Evolutionary conservation across 768 basidiomycete species (phyloP).

Genomic region (Paxillus involutus): DNA sequence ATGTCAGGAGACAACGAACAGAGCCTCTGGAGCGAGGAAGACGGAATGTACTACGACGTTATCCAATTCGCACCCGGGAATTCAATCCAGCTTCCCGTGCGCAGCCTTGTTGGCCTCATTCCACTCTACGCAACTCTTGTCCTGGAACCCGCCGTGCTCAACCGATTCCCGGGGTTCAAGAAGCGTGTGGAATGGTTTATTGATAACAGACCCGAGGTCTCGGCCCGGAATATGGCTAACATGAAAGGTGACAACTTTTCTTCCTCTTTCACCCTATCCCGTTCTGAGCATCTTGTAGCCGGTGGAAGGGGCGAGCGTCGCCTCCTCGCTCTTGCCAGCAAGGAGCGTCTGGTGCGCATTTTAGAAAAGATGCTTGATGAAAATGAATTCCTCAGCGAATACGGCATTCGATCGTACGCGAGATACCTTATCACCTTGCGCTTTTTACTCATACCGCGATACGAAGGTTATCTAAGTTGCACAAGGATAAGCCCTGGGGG

Average conservation of each 20-base stretch:
- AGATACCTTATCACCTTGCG: not conserved
- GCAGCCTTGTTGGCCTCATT: slow-evolving; percentile 96
- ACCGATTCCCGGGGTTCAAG: slow-evolving; percentile 96
- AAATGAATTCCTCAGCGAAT: slow-evolving; percentile 92
- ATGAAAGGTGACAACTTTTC: slow-evolving; percentile 65
- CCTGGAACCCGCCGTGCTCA: slow-evolving; percentile 84
- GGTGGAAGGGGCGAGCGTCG: slow-evolving; percentile 83
- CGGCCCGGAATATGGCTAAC: slow-evolving; percentile 92
- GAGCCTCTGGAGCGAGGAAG: slow-evolving; percentile 93
- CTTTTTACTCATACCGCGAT: slow-evolving; percentile 7
- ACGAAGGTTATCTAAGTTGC: slow-evolving; percentile 80
- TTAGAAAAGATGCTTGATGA: slow-evolving; percentile 97
- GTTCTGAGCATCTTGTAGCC: slow-evolving; percentile 19
- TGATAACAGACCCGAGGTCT: slow-evolving; percentile 85
- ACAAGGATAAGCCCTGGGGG: slow-evolving; percentile 91
- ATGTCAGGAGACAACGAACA: slow-evolving; percentile 72
- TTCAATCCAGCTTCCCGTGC: slow-evolving; percentile 89
- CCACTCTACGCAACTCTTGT: slow-evolving; percentile 95
- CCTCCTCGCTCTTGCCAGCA: slow-evolving; percentile 85
- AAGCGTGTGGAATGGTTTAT: slow-evolving; percentile 99
- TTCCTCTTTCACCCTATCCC: not conserved
- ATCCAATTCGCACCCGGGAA: slow-evolving; percentile 83
- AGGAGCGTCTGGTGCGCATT: slow-evolving; percentile 86
- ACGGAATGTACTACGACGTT: slow-evolving; percentile 98
- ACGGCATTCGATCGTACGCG: slow-evolving; percentile 92